Conservation (phyloP, 495 filamentous ascomycete genomes). For the Pseudoneurospora amorphoporcata region DNA sequence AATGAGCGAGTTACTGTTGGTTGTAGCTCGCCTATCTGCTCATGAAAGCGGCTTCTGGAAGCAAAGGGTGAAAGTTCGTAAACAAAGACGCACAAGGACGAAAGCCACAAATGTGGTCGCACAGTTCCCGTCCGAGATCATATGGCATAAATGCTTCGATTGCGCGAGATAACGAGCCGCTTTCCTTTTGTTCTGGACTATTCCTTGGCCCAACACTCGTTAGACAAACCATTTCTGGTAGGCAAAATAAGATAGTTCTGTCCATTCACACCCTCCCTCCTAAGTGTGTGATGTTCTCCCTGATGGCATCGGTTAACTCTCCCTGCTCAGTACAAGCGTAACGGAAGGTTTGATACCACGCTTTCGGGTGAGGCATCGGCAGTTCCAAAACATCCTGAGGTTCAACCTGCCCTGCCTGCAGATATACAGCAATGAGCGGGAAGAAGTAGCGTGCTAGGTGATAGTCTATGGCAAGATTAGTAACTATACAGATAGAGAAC, state of each 20-base stretch:
- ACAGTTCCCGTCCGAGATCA: background rate
- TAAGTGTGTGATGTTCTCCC: slow-evolving; percentile 43
- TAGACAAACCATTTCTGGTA: background rate
- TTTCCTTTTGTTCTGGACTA: background rate
- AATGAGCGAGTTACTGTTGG: background rate
- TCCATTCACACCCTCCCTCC: slow-evolving; percentile 34
- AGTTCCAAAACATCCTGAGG: slow-evolving; percentile 44
- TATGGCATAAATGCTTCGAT: background rate
- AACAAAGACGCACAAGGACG: background rate
- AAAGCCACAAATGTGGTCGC: background rate
- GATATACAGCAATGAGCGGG: slow-evolving; percentile 41
- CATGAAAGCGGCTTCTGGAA: background rate
- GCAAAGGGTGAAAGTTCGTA: background rate
- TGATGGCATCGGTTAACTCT: slow-evolving; percentile 33
- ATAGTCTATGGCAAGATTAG: slow-evolving; percentile 25
- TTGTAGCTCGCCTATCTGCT: background rate
- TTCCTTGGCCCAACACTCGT: background rate
- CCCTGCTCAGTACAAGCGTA: slow-evolving; percentile 43
- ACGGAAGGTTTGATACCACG: slow-evolving; percentile 39
- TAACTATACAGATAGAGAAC: background rate
- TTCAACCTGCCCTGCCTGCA: slow-evolving; percentile 38
- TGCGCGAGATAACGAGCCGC: background rate
- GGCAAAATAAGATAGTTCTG: background rate
- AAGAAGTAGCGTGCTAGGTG: slow-evolving; percentile 38
- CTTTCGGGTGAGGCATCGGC: slow-evolving; percentile 43